phyloP scores from a whole-genome alignment of 805 yeast species.

The Lipomyces kockii region DNA sequence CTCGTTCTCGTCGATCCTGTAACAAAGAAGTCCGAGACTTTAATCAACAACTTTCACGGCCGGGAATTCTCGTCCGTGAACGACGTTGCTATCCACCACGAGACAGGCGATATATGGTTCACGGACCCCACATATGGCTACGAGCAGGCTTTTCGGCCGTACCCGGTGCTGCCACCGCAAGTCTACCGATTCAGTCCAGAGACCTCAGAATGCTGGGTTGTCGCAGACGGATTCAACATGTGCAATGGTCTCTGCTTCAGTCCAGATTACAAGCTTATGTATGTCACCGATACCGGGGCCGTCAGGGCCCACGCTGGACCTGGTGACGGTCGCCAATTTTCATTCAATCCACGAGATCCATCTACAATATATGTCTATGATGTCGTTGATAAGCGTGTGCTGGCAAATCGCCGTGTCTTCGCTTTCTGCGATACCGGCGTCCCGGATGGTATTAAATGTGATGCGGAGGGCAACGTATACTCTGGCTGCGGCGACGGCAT shows the following conservation, averaged over 20 bases:
- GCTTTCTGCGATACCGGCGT: slow-evolving; percentile 32
- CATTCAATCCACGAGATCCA: slow-evolving; percentile 19
- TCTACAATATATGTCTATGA: slow-evolving; percentile 34
- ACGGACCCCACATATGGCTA: slow-evolving; percentile 35
- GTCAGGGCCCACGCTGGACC: slow-evolving; percentile 32
- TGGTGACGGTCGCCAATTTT: slow-evolving; percentile 29
- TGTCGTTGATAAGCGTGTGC: slow-evolving; percentile 15
- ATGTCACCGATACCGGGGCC: slow-evolving; percentile 33
- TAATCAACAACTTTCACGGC: slow-evolving; percentile 32
- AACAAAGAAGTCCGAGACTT: slow-evolving; percentile 13
- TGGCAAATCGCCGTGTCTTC: slow-evolving; percentile 23
- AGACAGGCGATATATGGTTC: slow-evolving; percentile 35
- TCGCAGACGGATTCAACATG: slow-evolving; percentile 29
- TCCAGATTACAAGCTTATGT: slow-evolving; percentile 29
- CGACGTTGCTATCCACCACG: slow-evolving; percentile 36
- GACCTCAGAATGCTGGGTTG: slow-evolving; percentile 18
- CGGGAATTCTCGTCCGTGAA: slow-evolving; percentile 34
- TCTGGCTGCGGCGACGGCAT: slow-evolving; percentile 36
- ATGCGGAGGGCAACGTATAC: slow-evolving; percentile 29
- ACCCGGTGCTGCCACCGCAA: slow-evolving; percentile 26
- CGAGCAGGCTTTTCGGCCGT: slow-evolving; percentile 31
- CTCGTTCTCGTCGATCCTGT: slow-evolving; percentile 29
- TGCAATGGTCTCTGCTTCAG: slow-evolving; percentile 37
- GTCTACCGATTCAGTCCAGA: slow-evolving; percentile 31
- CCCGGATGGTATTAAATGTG: slow-evolving; percentile 36